Conservation (phyloP, 2,329 filamentous ascomycete genomes). For the Pseudocercospora macadamiae region DNA sequence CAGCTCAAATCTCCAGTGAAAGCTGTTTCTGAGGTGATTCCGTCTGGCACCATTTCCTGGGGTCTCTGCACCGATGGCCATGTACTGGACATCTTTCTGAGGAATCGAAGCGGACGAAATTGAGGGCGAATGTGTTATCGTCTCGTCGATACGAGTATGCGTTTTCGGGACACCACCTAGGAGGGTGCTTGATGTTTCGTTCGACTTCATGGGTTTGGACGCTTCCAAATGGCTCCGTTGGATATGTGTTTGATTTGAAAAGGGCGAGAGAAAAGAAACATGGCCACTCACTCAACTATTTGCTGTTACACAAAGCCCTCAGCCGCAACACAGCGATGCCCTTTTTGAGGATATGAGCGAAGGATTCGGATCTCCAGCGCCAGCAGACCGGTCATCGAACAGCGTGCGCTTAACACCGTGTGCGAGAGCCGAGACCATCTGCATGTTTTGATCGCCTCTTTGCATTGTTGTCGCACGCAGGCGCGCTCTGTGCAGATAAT, state of each 20-base stretch:
- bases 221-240: too few species aligned
- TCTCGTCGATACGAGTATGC: not conserved
- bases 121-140: not conserved
- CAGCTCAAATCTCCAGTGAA: not conserved
- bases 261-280: too few species aligned
- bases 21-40: not conserved
- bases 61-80: not conserved
- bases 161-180: not conserved
- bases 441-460: too few species aligned
- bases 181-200: not conserved
- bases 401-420: not conserved
- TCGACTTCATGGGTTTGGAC: too few species aligned
- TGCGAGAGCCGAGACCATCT: too few species aligned
- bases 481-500: too few species aligned
- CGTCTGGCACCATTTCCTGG: not conserved
- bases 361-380: conserved; percentile 11
- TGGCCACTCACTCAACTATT: not conserved
- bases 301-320: not conserved
- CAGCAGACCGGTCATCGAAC: not conserved
- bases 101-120: not conserved
- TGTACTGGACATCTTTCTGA: not conserved
- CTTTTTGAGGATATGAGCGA: conserved; percentile 6
- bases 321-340: not conserved
- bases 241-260: too few species aligned
- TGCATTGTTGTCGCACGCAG: too few species aligned